A percentile compares a stretch with the other conserved stretches of the same genome.
These are phyloP conservation scores for Ustilago hordei DNA, from an alignment of 1,284 basidiomycete species.

Conservation along the genomic window DNA sequence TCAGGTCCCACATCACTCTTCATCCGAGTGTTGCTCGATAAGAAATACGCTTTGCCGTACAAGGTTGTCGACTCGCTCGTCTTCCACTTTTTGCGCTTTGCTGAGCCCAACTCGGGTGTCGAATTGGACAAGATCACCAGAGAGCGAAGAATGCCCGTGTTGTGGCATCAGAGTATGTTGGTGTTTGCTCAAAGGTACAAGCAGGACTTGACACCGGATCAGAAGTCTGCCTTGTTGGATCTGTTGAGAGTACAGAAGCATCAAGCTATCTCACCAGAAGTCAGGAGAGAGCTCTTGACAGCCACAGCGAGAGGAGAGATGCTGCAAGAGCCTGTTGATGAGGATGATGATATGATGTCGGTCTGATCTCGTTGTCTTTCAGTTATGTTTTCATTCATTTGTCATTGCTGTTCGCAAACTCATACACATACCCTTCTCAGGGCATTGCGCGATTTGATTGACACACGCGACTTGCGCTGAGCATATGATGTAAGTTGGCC, in stretches of 20 bases:
- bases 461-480: not conserved
- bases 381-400: slow-evolving; percentile 1
- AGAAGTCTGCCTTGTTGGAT: slow-evolving; percentile 96
- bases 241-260: slow-evolving; percentile 89
- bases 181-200: slow-evolving; percentile 97
- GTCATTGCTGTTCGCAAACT: slow-evolving; percentile 8
- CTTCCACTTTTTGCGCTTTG: slow-evolving; percentile 95
- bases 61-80: slow-evolving; percentile 97
- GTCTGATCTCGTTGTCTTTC: slow-evolving; percentile 10
- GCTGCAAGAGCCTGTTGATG: slow-evolving; percentile 66
- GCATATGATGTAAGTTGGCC: not conserved
- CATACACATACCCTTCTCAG: not conserved
- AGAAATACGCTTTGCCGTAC: slow-evolving; percentile 97
- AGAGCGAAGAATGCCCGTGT: slow-evolving; percentile 76
- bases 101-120: slow-evolving; percentile 70
- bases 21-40: slow-evolving; percentile 95
- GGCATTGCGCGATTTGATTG: too few relatives aligned
- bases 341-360: slow-evolving; percentile 59
- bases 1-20: slow-evolving; percentile 92
- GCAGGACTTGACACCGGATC: slow-evolving; percentile 94
- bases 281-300: slow-evolving; percentile 81
- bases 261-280: slow-evolving; percentile 87
- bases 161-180: slow-evolving; percentile 97
- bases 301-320: slow-evolving; percentile 73
- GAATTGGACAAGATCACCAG: slow-evolving; percentile 59